Evolutionary conservation across 1,139 yeast genomes (phyloP).

Genomic region (Kodamaea derodonti): DNA sequence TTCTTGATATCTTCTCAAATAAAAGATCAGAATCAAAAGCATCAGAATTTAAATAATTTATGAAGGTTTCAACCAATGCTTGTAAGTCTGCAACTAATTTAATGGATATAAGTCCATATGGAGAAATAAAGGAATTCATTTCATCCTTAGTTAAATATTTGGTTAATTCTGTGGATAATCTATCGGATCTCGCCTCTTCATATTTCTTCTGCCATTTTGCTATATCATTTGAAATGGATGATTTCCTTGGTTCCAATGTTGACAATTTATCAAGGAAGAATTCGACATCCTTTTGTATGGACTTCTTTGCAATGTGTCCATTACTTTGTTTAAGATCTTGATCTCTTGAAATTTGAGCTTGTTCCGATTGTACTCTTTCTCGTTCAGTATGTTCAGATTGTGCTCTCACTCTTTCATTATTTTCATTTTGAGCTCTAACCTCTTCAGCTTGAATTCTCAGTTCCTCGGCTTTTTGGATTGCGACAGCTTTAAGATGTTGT

Average conservation of each 20-base stretch:
- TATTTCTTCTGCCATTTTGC: slow-evolving; percentile 46
- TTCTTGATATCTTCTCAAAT: slow-evolving; percentile 52
- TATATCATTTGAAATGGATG: slow-evolving; percentile 23
- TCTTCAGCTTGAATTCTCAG: not conserved
- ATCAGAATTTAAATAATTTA: slow-evolving; percentile 31
- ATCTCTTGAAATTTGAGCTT: not conserved
- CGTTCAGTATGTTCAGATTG: not conserved
- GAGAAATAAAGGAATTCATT: slow-evolving; percentile 29
- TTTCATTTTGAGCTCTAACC: not conserved
- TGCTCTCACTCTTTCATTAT: not conserved
- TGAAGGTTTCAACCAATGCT: slow-evolving; percentile 44
- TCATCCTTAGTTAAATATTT: slow-evolving; percentile 21
- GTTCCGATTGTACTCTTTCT: not conserved
- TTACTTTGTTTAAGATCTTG: slow-evolving; percentile 2
- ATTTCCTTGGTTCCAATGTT: slow-evolving; percentile 13
- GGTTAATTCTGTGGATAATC: slow-evolving; percentile 22
- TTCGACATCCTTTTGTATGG: slow-evolving; percentile 19
- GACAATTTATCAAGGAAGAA: slow-evolving; percentile 28
- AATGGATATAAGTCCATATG: slow-evolving; percentile 45
- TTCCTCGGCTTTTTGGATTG: not conserved
- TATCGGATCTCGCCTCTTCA: slow-evolving; percentile 36
- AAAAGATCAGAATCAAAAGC: slow-evolving; percentile 37
- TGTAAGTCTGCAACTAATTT: slow-evolving; percentile 43
- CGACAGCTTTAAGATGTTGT: slow-evolving; percentile 3
- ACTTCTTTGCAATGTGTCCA: slow-evolving; percentile 4